Evolutionary conservation across 2,329 filamentous ascomycete genomes (phyloP), one percentile per base, ranked within the genome.

Genomic region (Coniochaeta sp.): DNA sequence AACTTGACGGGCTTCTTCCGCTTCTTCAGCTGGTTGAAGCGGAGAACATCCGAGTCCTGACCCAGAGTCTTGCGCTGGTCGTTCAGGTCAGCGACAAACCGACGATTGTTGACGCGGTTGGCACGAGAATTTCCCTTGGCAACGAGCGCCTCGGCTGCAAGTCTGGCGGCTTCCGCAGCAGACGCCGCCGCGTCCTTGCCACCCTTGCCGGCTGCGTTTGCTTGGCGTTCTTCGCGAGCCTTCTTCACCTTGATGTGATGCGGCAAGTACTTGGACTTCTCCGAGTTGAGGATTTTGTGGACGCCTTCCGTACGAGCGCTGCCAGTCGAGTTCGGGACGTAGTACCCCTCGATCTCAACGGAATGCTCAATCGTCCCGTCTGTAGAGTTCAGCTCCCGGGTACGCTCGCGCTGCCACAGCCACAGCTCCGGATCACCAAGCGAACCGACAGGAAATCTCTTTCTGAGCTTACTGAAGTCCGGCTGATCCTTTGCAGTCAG

Each of bases 1-100:
- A 99, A 99, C 72, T 96, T 95, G 73, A 99, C 95, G 1, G 93
- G 93, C 81, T 99, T 99, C 86, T 98, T 99, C 63, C 95, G 90
- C 78, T 98, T 99, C 83, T 98, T 97, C 61, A 99, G 87, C 78
- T 98, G 95, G 75, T 99, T 99, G 83, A 99, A 99, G 61, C 93
- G 90, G 69, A 99, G 85, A 32, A 95, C 91, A 68, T 97, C 93
- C 59, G 92, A 91, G 66, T 96, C 93, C 63, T 86, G 85, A 58
- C 89, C 89, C 22, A 91, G 82, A 14, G 88, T 89, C 76, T 91
- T 91, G 79, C 96, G 96, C 73, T 97, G 93, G 54, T 95, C 91
- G 71, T 96, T 96, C 67, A 99, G 88, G 69, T 98, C 95, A 59
- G 95, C 95, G 64, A 96, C 89, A 63, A 96, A 89, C 55, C 95